phyloP scores from a whole-genome alignment of 1,284 basidiomycete species.

The Cerioporus squamosus region DNA sequence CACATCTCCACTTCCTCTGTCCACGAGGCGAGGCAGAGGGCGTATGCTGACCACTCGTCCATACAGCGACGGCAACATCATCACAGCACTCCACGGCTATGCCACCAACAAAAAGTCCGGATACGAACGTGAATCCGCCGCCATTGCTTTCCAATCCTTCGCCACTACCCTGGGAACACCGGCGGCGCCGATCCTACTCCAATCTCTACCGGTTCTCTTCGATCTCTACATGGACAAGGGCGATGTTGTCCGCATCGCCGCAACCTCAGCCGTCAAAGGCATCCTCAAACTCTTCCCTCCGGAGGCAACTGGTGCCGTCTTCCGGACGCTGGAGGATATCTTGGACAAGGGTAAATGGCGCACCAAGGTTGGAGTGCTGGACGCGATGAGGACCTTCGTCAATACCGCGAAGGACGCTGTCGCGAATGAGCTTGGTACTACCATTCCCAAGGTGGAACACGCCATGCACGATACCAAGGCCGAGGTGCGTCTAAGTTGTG shows the following conservation, averaged over 20 bases:
- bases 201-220: slow-evolving; percentile 80
- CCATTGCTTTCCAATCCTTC: slow-evolving; percentile 84
- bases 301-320: slow-evolving; percentile 79
- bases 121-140: slow-evolving; percentile 91
- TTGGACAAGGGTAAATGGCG: slow-evolving; percentile 93
- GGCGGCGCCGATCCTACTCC: slow-evolving; percentile 81
- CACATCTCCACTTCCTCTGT: background rate
- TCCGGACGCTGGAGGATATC: slow-evolving; percentile 73
- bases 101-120: slow-evolving; percentile 90
- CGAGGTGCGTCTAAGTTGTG: slow-evolving; percentile 62
- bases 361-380: slow-evolving; percentile 92
- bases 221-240: slow-evolving; percentile 95
- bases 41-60: slow-evolving; percentile 12
- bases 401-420: slow-evolving; percentile 79
- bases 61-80: slow-evolving; percentile 62
- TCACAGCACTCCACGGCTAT: slow-evolving; percentile 72
- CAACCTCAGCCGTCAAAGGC: slow-evolving; percentile 82
- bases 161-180: slow-evolving; percentile 76
- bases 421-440: slow-evolving; percentile 81
- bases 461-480: slow-evolving; percentile 98
- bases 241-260: slow-evolving; percentile 87
- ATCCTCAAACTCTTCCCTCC: slow-evolving; percentile 87
- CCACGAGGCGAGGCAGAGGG: background rate
- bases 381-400: slow-evolving; percentile 81
- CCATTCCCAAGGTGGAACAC: slow-evolving; percentile 87